A percentile compares a stretch with the other conserved stretches of the same genome.
Evolutionary conservation across 139 green algal species (phyloP).

Genomic region (Chlorokybus atmophyticus): DNA sequence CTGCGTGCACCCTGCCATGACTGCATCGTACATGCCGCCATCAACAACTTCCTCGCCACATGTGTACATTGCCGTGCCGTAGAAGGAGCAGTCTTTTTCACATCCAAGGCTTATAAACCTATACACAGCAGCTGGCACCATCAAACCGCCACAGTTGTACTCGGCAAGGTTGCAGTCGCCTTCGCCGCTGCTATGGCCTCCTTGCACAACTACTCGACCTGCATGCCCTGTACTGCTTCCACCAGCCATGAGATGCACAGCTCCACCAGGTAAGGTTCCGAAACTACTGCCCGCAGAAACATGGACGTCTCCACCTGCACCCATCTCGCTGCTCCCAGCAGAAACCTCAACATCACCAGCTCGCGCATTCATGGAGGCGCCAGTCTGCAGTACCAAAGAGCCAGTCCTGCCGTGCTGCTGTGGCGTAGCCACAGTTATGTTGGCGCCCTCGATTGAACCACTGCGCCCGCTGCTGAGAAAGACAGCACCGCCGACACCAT

Average conservation of each 20-base stretch:
- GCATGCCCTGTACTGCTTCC: background rate
- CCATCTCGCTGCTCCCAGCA: background rate
- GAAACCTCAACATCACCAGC: constrained; percentile 9
- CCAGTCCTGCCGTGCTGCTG: constrained; percentile 9
- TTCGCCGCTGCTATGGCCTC: background rate
- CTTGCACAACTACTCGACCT: background rate
- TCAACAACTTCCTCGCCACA: background rate
- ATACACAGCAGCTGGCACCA: background rate
- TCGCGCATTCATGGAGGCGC: background rate
- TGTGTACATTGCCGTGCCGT: background rate
- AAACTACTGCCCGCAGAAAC: background rate
- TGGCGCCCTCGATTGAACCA: background rate
- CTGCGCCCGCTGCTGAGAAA: background rate
- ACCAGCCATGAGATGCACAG: constrained; percentile 8
- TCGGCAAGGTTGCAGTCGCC: background rate
- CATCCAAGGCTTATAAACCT: background rate
- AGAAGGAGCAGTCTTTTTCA: constrained; percentile 3
- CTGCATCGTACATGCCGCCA: constrained; percentile 2
- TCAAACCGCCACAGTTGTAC: background rate
- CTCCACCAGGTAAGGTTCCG: constrained; percentile 6
- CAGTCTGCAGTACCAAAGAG: constrained; percentile 4
- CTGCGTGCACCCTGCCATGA: constrained; percentile 4
- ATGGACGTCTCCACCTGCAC: constrained; percentile 6
- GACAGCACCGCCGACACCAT: background rate
- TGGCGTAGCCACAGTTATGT: constrained; percentile 3